Evolutionary conservation across 805 yeast genomes (phyloP), one percentile per base, ranked within the genome.

Genomic region (Yueomyces sinensis): DNA sequence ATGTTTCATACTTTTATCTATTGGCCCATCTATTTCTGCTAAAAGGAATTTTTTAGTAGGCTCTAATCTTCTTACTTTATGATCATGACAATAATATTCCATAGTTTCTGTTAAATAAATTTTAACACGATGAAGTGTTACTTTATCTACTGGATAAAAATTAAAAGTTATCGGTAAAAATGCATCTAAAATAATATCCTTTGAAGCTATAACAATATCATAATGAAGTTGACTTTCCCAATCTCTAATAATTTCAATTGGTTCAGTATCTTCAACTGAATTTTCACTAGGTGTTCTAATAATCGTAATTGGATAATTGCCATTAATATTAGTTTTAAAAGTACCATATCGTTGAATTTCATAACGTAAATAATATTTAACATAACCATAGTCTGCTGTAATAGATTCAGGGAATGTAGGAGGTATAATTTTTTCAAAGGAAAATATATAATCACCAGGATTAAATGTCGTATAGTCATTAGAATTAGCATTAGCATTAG

Each of bases 221-320:
- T 91, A 91, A 44, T 77, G 76, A 23, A 91, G 58, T 52, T 82
- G 83, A 52, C 82, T 86, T 54, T 89, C 97, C 98, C 98, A 91
- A 43, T 82, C 89, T 39, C 94, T 68, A 19, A 79, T 68, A 27
- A 91, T 84, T 4, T 84, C 82, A 35, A 91, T 89, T 0, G 98
- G 97, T 52, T 91, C 98, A 41, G 80, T 76, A 49, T 82, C 89
- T 52, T 91, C 97, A 17, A 79, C 68, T 29, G 84, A 81, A 27
- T 71, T 72, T 37, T 81, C 86, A 1, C 82, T 66, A 9, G 87
- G 87, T 0, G 86, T 68, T 41, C 98, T 64, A 4, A 91, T 71
- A 14, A 91, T 61, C 1, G 62, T 65, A 2, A 91, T 66, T 1
- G 82, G 82, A 27, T 71, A 53, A 36, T 66, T 64, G 1, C 86